Percentiles rank a stretch among this genome's conserved stretches.
Evolutionary conservation across 345 rosid species (phyloP).

Genomic region (Schrenkiella parvula): DNA sequence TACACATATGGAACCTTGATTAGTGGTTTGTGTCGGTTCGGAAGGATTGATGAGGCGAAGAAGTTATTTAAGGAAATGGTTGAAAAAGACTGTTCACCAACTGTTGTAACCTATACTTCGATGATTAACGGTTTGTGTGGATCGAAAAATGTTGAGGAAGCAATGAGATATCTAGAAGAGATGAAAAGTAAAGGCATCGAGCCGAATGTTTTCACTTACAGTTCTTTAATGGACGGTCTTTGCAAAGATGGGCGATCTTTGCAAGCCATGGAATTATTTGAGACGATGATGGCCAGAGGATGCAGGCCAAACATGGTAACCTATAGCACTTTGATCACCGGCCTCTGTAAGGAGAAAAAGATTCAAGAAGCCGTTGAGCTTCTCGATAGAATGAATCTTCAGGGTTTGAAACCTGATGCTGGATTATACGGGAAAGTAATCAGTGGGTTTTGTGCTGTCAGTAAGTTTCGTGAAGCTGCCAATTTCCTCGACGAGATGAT

Average conservation of each 20-base stretch:
- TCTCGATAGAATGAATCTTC: constrained; percentile 89
- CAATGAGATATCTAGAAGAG: constrained; percentile 59
- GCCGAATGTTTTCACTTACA: constrained; percentile 87
- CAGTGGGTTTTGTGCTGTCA: constrained; percentile 45
- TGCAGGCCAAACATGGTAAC: constrained; percentile 65
- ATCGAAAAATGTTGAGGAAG: constrained; percentile 53
- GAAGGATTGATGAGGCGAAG: constrained; percentile 63
- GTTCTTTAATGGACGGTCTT: constrained; percentile 80
- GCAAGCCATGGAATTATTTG: constrained; percentile 61
- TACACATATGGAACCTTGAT: constrained; percentile 91
- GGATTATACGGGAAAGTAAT: constrained; percentile 76
- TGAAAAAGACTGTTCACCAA: constrained; percentile 58
- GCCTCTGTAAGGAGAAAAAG: constrained; percentile 74
- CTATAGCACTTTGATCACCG: constrained; percentile 59
- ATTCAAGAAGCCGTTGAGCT: constrained; percentile 62
- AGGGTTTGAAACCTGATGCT: constrained; percentile 82
- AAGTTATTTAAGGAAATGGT: constrained; percentile 76
- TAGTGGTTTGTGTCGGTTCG: constrained; percentile 70
- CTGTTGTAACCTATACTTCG: constrained; percentile 78
- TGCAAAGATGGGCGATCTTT: constrained; percentile 61
- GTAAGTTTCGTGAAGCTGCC: constrained; percentile 73
- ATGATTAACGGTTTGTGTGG: constrained; percentile 73
- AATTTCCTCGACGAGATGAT: constrained; percentile 86
- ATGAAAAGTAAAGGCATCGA: constrained; percentile 62
- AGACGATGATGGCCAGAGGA: constrained; percentile 55